Evolutionary conservation across 2,329 filamentous ascomycete genomes (phyloP).

Genomic region (Trichoderma endophyticum): DNA sequence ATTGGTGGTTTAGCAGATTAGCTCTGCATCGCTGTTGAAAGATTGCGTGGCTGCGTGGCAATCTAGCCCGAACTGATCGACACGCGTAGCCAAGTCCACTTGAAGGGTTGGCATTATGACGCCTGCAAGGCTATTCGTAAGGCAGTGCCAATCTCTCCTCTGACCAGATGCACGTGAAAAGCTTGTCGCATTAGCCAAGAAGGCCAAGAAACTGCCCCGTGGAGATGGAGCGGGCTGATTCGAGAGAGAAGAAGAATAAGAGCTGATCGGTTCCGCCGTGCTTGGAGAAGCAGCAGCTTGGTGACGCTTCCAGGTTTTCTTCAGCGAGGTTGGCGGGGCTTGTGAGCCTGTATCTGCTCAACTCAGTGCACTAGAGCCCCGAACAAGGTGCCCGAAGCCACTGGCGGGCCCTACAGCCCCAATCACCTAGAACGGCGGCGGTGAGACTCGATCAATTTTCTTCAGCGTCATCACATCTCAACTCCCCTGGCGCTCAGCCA

Average conservation of each 20-base stretch:
- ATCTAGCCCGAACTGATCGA: neutral
- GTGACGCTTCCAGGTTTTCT: neutral
- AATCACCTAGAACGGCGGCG: neutral
- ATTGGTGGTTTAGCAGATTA: neutral
- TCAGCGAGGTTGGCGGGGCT: neutral
- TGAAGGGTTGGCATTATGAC: neutral
- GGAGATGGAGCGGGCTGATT: neutral
- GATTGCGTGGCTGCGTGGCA: neutral
- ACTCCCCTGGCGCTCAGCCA: neutral
- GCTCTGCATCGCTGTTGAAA: neutral
- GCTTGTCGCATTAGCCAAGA: neutral
- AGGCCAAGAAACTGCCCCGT: neutral
- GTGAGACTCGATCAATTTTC: neutral
- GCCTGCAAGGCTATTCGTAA: neutral
- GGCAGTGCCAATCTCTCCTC: neutral
- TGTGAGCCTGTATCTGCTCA: neutral
- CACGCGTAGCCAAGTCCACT: neutral
- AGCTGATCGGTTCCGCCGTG: neutral
- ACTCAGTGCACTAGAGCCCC: neutral
- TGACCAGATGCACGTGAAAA: neutral
- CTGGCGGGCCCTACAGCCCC: neutral
- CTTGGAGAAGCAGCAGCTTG: neutral
- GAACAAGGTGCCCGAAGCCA: neutral
- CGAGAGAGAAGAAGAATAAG: neutral
- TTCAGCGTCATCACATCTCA: neutral